Evolutionary conservation across 352 stramenopile species (phyloP).

Genomic region (Peronospora destructor): DNA sequence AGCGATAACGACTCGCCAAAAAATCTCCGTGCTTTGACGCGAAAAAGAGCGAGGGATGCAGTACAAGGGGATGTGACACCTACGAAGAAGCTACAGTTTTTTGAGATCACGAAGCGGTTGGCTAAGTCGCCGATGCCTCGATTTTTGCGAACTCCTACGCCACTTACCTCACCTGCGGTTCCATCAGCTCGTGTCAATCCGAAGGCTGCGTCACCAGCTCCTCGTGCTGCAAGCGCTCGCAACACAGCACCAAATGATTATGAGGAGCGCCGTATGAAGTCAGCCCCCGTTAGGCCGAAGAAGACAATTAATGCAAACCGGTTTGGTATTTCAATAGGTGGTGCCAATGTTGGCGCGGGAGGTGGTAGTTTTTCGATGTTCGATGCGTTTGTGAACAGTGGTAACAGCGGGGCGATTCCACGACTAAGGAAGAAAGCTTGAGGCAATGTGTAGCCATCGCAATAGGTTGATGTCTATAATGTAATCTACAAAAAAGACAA

Average conservation of each 20-base stretch:
- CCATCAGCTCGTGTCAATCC: constrained; percentile 20
- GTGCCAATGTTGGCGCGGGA: constrained; percentile 7
- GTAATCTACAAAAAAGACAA: constrained; percentile 16
- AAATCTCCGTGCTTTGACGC: constrained; percentile 22
- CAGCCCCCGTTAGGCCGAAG: constrained; percentile 33
- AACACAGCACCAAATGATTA: constrained; percentile 23
- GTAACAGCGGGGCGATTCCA: constrained; percentile 32
- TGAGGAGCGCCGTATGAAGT: constrained; percentile 34
- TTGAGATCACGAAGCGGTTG: constrained; percentile 37
- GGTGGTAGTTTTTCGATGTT: constrained; percentile 45
- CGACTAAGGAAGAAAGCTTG: constrained; percentile 38
- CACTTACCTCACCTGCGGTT: constrained; percentile 27
- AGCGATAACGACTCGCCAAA: constrained; percentile 27
- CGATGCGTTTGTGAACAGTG: constrained; percentile 68
- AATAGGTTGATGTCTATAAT: constrained; percentile 27
- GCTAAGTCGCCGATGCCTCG: constrained; percentile 37
- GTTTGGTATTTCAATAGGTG: constrained; percentile 29
- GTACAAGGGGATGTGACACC: constrained; percentile 21
- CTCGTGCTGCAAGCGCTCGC: constrained; percentile 11
- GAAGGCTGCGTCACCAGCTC: constrained; percentile 21
- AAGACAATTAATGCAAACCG: constrained; percentile 36
- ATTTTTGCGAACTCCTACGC: constrained; percentile 29
- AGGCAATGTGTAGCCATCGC: constrained; percentile 20
- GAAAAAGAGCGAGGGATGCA: constrained; percentile 23
- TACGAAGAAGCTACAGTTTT: constrained; percentile 36